phyloP scores from a whole-genome alignment of 345 rosid genomes.

The Bruguiera sexangula region DNA sequence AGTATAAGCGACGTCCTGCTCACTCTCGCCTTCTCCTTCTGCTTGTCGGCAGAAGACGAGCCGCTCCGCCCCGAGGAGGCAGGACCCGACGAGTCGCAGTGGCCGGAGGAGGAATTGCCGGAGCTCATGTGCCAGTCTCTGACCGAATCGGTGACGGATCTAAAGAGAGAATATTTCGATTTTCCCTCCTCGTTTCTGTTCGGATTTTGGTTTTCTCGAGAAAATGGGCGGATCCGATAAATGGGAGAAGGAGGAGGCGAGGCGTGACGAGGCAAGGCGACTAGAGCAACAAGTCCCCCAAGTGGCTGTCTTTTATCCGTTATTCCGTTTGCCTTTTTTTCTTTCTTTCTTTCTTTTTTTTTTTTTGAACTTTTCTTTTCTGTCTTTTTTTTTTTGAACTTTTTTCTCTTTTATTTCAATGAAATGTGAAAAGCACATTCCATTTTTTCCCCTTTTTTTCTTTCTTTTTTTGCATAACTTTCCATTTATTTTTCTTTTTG shows the following conservation, averaged over 20 bases:
- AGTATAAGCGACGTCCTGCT: conserved; percentile 93
- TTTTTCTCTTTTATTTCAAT: neutral
- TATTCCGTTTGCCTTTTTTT: conserved; percentile 25
- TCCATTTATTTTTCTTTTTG: too few relatives aligned
- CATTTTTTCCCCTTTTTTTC: too few relatives aligned
- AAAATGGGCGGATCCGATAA: neutral
- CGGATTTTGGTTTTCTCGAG: neutral
- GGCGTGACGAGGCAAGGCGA: too few relatives aligned
- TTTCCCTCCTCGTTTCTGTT: neutral
- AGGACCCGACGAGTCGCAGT: conserved; percentile 22
- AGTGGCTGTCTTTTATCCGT: conserved; percentile 11
- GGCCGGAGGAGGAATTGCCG: conserved; percentile 34
- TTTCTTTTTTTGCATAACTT: too few relatives aligned
- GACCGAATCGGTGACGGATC: conserved; percentile 20
- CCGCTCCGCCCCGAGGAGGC: neutral
- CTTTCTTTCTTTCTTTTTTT: neutral
- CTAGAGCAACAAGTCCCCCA: neutral
- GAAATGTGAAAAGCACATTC: neutral
- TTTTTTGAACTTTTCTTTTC: neutral
- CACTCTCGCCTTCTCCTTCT: conserved; percentile 95
- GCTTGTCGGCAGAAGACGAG: conserved; percentile 46
- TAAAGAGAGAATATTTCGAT: neutral
- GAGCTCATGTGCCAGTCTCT: conserved; percentile 45
- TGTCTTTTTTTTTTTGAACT: neutral
- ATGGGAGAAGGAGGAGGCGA: neutral